These are phyloP conservation scores for Hymenoscyphus scutula DNA, from an alignment of 2,329 filamentous ascomycete genomes.

Conservation along the genomic window DNA sequence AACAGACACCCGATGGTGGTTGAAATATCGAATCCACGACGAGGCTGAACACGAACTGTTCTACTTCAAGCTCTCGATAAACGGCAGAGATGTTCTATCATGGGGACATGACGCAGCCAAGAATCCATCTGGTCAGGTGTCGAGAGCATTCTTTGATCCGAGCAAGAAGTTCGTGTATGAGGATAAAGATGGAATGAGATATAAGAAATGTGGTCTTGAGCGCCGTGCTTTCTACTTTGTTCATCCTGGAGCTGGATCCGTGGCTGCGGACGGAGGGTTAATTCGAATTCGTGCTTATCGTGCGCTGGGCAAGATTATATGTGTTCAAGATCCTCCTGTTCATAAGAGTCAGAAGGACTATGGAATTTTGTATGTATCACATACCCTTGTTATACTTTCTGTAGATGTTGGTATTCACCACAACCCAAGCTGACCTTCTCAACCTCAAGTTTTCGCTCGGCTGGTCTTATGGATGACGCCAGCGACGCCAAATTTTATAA, in stretches of 20 bases:
- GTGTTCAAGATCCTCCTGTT: constrained; percentile 42
- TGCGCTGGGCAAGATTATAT: constrained; percentile 46
- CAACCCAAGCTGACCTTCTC: neutral
- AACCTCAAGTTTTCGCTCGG: constrained; percentile 46
- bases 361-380: constrained; percentile 50
- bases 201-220: constrained; percentile 45
- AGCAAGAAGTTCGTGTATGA: constrained; percentile 42
- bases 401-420: neutral
- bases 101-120: constrained; percentile 49
- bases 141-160: constrained; percentile 50
- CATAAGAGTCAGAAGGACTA: constrained; percentile 49
- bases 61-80: constrained; percentile 55
- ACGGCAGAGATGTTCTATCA: constrained; percentile 50
- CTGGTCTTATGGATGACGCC: constrained; percentile 52
- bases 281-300: constrained; percentile 55
- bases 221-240: constrained; percentile 51
- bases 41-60: constrained; percentile 38
- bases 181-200: constrained; percentile 36
- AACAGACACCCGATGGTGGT: constrained; percentile 51
- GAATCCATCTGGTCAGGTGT: constrained; percentile 41
- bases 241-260: constrained; percentile 21
- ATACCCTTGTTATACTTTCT: neutral
- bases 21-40: constrained; percentile 46
- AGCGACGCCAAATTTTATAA: constrained; percentile 52
- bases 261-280: constrained; percentile 48